Base-by-base conservation (phyloP, 164 flowering plant genomes). In the Vitis rotundifolia region DNA sequence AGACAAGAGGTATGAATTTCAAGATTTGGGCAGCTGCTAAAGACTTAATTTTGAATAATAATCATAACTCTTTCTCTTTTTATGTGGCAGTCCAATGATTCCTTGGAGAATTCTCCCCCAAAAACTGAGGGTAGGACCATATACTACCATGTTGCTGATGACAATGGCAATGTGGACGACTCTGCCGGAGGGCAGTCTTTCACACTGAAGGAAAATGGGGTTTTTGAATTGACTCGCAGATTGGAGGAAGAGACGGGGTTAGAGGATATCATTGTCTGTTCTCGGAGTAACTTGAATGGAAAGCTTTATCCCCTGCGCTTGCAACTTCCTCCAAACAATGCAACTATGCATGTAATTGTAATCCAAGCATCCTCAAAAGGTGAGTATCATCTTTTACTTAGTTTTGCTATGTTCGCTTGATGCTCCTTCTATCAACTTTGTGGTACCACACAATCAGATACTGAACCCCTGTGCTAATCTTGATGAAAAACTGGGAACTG, bases 291-390 rank as follows among this genome's bases (percentile, higher is more conserved):
- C 0, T 72, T 93, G 78, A 89, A 87, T 76, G 91, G 92, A 18
- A 88, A 89, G 73, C 89, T 93, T 50, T 89, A 81, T 72, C 99
- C 97, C 4, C 93, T 95, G 53, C 91, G 92, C 13, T 67, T 95
- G 79, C 92, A 87, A 69, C 95, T 95, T 53, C 99, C 99, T 70
- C 99, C 99, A 22, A 90, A 90, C 76, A 91, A 82, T 72, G 58
- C 81, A 1, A 77, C 78, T 49, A 91, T 95, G 97, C 87, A 84
- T 61, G 88, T 95, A 22, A 78, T 95, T 12, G 81, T 93, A 11
- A 79, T 95, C 59, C 81, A 75, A n/a, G 54, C 88, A 0, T 74
- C 90, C 0, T 87, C 93, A 0, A 82, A 58, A 81, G 81, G 98
- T 92, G 61, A 76, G 77, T 65, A 57, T 61, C 54, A 28, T 26